These are phyloP conservation scores for Taphrina flavorubra DNA, from an alignment of 1,139 yeast genomes.

Conservation along the genomic window DNA sequence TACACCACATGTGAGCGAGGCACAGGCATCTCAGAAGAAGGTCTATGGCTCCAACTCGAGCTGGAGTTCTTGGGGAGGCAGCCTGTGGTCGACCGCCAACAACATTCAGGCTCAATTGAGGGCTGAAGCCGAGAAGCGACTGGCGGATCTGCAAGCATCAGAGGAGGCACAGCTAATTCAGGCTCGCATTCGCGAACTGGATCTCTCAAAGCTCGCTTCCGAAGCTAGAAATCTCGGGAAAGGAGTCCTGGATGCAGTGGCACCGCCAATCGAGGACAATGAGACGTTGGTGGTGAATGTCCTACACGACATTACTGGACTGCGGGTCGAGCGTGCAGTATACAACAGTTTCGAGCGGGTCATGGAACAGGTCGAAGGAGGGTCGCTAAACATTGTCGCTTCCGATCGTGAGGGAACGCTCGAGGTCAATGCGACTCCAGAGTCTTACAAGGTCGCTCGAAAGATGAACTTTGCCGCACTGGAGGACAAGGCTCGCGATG, in stretches of 20 bases:
- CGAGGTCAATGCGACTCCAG: constrained; percentile 9
- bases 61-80: constrained; percentile 40
- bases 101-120: constrained; percentile 23
- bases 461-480: constrained; percentile 28
- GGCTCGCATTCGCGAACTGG: constrained; percentile 32
- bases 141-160: constrained; percentile 31
- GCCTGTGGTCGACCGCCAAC: constrained; percentile 35
- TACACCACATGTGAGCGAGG: constrained; percentile 2
- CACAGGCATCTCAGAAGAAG: constrained; percentile 23
- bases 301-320: constrained; percentile 81
- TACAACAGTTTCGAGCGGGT: constrained; percentile 75
- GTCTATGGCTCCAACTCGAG: constrained; percentile 14
- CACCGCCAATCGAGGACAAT: constrained; percentile 63
- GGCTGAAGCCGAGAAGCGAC: constrained; percentile 37
- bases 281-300: constrained; percentile 81
- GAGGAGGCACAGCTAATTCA: constrained; percentile 36
- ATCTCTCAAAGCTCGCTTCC: constrained; percentile 28
- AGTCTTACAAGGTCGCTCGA: constrained; percentile 9
- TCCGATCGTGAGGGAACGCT: constrained; percentile 24
- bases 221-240: constrained; percentile 34
- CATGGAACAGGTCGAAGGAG: constrained; percentile 80
- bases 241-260: constrained; percentile 59
- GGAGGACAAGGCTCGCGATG: constrained; percentile 21
- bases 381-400: constrained; percentile 50
- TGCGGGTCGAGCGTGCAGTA: constrained; percentile 67